A percentile compares a stretch with the other conserved stretches of the same genome.
Evolutionary conservation across 306 rosid species (phyloP).

Genomic region (Cajanus cajan): DNA sequence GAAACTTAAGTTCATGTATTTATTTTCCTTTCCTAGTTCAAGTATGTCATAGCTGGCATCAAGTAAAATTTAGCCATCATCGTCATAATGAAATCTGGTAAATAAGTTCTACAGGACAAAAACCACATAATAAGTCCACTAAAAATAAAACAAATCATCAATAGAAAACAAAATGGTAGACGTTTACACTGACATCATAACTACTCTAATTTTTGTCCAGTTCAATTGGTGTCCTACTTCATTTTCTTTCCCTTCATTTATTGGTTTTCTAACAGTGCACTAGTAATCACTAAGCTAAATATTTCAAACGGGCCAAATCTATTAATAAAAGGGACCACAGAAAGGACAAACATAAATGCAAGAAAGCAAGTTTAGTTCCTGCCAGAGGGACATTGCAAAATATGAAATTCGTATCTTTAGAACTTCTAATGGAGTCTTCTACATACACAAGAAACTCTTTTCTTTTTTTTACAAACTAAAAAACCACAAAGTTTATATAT

Average conservation of each 20-base stretch:
- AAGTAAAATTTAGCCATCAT: background rate
- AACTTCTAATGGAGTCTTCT: conserved; percentile 6
- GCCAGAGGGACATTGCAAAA: background rate
- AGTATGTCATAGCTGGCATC: background rate
- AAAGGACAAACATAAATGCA: conserved; percentile 15
- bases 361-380: conserved; percentile 1
- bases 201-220: background rate
- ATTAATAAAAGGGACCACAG: conserved; percentile 12
- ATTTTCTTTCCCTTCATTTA: conserved; percentile 4
- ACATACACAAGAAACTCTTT: background rate
- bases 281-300: background rate
- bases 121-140: conserved; percentile 7
- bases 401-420: background rate
- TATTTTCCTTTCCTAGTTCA: background rate
- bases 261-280: background rate
- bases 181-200: conserved; percentile 3
- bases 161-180: conserved; percentile 11
- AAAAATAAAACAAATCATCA: conserved; percentile 10
- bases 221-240: background rate
- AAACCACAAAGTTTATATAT: background rate
- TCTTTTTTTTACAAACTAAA: background rate
- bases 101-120: conserved; percentile 20
- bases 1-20: background rate
- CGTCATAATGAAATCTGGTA: background rate
- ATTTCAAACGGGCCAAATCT: conserved; percentile 1